Evolutionary conservation across 768 basidiomycete genomes (phyloP).

Genomic region (Collybia sp.): DNA sequence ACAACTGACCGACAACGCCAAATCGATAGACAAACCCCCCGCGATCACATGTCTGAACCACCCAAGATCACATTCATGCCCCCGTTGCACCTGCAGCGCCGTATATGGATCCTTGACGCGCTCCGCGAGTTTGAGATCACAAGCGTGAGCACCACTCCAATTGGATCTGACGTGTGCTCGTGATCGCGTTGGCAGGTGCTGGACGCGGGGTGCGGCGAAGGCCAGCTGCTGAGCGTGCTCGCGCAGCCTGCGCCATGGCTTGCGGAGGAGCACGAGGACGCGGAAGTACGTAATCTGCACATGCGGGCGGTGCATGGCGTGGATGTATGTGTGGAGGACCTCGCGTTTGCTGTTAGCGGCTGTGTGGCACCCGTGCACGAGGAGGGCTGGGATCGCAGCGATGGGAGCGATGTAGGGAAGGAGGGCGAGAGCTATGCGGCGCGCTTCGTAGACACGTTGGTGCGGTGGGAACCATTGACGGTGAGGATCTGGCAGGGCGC

Average conservation of each 20-base stretch:
- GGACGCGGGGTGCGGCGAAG: conserved; percentile 85
- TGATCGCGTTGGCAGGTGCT: conserved; percentile 45
- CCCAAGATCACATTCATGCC: conserved; percentile 48
- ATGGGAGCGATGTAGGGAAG: not conserved
- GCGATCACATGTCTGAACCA: too few species aligned
- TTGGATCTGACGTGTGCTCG: not conserved
- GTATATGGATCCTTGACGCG: conserved; percentile 66
- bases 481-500: conserved; percentile 75
- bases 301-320: conserved; percentile 57
- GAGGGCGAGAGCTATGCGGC: conserved; percentile 16
- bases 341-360: conserved; percentile 47
- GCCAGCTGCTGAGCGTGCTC: conserved; percentile 63
- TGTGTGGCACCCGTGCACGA: conserved; percentile 36
- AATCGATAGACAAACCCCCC: too few species aligned
- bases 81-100: conserved; percentile 60
- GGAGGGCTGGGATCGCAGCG: too few species aligned
- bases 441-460: conserved; percentile 19
- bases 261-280: conserved; percentile 31
- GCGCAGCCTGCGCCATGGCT: conserved; percentile 76
- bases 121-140: conserved; percentile 53
- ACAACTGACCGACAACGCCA: too few species aligned
- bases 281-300: conserved; percentile 56
- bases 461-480: conserved; percentile 65
- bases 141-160: conserved; percentile 18
- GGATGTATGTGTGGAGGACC: conserved; percentile 52